Evolutionary conservation across 441 rosid species (phyloP).

Genomic region (Pelargonium citronellum): DNA sequence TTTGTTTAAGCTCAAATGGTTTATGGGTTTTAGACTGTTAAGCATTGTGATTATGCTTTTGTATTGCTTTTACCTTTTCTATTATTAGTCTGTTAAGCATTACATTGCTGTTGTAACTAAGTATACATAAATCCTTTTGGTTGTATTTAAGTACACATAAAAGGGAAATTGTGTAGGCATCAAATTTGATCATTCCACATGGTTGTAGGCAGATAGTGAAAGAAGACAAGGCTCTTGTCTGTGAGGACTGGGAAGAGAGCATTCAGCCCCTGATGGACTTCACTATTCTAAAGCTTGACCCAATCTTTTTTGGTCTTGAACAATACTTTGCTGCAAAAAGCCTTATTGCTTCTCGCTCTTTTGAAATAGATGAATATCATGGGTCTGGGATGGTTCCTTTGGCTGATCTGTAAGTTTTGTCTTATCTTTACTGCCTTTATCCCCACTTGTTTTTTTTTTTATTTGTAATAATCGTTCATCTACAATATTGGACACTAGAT

Average conservation of each 20-base stretch:
- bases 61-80: too few species aligned
- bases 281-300: slow-evolving; percentile 21
- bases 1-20: too few species aligned
- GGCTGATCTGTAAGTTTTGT: slow-evolving; percentile 72
- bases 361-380: slow-evolving; percentile 70
- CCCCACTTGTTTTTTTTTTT: too few species aligned
- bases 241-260: slow-evolving; percentile 71
- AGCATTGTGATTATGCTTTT: too few species aligned
- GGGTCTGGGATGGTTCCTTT: slow-evolving; percentile 89
- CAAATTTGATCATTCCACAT: slow-evolving; percentile 18
- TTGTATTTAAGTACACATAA: too few species aligned
- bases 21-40: too few species aligned
- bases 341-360: slow-evolving; percentile 73
- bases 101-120: too few species aligned
- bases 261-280: slow-evolving; percentile 55
- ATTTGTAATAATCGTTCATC: background rate
- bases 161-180: background rate
- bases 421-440: background rate
- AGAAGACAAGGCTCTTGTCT: slow-evolving; percentile 63
- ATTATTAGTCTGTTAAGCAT: too few species aligned
- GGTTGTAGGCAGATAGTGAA: slow-evolving; percentile 62
- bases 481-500: background rate
- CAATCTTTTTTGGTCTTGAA: slow-evolving; percentile 44
- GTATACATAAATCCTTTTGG: too few species aligned
- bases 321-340: slow-evolving; percentile 66